Base-by-base conservation (phyloP, 139 green algal species). In the Monoraphidium neglectum region DNA sequence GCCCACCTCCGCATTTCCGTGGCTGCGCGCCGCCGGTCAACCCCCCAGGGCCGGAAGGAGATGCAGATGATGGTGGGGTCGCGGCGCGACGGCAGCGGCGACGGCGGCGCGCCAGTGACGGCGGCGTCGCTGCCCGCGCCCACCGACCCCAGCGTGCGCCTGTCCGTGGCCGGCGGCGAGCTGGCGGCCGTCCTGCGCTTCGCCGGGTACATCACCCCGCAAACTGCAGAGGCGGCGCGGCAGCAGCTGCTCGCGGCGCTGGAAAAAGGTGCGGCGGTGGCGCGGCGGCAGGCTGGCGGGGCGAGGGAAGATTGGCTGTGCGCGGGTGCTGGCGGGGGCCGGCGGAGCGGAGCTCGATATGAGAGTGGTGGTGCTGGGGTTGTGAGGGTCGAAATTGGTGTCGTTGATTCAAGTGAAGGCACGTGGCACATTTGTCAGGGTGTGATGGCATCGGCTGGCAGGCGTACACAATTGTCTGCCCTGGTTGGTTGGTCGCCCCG, bases 181-280 rank as follows among this genome's bases (percentile, higher is more conserved):
- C 60, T 93, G 38, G 72, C 92, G 18, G 88, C 88, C 15, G 79
- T 85, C 21, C 30, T 74, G 26, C 68, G 59, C 53, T 93, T 93
- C 77, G 85, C 89, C 53, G 88, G 87, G 21, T 83, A 85, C 76
- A 90, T 88, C 56, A 92, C 87, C 1, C 82, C 83, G n/a, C 49
- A 85, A 32, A 65, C 61, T 2, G 86, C 82, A 35, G 82, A 83
- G 46, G 63, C 38, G 4, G 81, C 62, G 30, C 68, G 77, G 8
- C 33, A 70, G 35, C 56, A 56, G 68, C 79, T 92, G 30, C 28
- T 88, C 1, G 59, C 51, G 33, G 62, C 51, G 35, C 66, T 88
- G n/a, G 1, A 82, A 49, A 32, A 40, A 68, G 84, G 84, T 89
- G 51, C 6, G 78, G 28, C 2, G 24, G 36, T 56, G 28, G 24